Base-by-base conservation (phyloP, 345 rosid species). In the Populus nigra region DNA sequence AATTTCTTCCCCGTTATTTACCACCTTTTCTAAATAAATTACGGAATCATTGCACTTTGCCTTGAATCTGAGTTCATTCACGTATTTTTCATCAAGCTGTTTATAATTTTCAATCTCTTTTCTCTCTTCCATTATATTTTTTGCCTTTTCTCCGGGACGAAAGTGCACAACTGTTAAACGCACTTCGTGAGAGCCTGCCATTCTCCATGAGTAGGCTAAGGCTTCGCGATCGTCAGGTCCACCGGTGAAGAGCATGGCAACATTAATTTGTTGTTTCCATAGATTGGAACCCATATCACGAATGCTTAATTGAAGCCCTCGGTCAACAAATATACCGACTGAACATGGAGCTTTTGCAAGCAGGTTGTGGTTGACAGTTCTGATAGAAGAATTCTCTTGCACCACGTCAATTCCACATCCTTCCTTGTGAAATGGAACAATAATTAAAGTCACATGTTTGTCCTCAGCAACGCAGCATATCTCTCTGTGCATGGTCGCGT, bases 11-110 rank as follows among this genome's bases (percentile, higher is more conserved):
- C 77, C 82, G 0, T 57, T 35, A 9, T 59, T 82, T 16, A 82
- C 81, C 9, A 50, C 18, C n/a, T 71, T 72, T 68, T 87, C 90
- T 0, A 65, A 3, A 49, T 77, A 87, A 22, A 45, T 77, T 53
- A 87, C 72, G 20, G 82, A 73, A 18, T 74, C 29, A 7, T 82
- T 78, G 23, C 55, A 55, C 87, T 79, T 82, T 53, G 84, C 62
- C 49, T 35, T 79, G 71, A 83, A 85, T 31, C 57, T 76, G 68
- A 88, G 87, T 78, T 82, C 84, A 33, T 87, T 78, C 2, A 87
- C 33, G 25, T 76, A 79, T 29, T 80, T 82, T 31, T 82, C 84
- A n/a, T 88, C 88, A 0, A 87, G 49, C 35, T 77, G 79, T 50
- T 62, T 4, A 22, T 62, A 1, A 62, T 1, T 23, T 1, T n/a